Base-by-base conservation (phyloP, 495 filamentous ascomycete genomes). In the Aspergillus incahuasiensis region DNA sequence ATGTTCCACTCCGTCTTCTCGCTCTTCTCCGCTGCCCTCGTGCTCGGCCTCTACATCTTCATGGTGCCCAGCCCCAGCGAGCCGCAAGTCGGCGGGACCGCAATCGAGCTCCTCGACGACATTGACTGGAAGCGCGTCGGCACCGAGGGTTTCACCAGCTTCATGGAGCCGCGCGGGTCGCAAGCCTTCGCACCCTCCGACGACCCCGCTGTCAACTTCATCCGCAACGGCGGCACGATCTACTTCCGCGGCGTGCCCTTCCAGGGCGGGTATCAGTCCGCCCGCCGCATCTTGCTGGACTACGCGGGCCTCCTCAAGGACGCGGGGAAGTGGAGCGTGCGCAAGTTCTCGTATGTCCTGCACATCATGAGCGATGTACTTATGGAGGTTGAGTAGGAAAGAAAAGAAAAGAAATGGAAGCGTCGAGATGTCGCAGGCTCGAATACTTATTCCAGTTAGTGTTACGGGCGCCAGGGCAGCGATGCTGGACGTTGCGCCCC, bases 311-410 rank as follows among this genome's bases (percentile, higher is more conserved):
- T 81, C 16, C 62, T 81, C 21, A 75, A 79, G 57, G 76, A 79
- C 54, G 74, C 76, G 19, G 78, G 76, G n/a, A 74, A 76, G 51
- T 79, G 77, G 76, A 76, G 70, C 47, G 71, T 74, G 16, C 67
- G 74, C 48, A 75, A 77, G 19, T 76, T 77, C 52, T 73, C 70
- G 0, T 70, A 78, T 56, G 73, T 80, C 50, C 66, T 80, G 19
- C 71, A 76, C 50, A 80, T 79, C 16, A 80, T 81, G 76, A 79
- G 77, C 57, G 78, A 80, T 68, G 77, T 77, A 21, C 62, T 81
- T 5, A 78, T 60, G 71, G 65, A 73, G 6, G 35, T 58, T 30
- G 62, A 64, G n/a, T 61, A 52, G 60, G 6, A 3, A 8, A 28
- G 25, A 28, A n/a, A n/a, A n/a, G n/a, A n/a, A n/a, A n/a, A n/a